phyloP scores from a whole-genome alignment of 805 yeast species.

The Kodamaea nitidulidarum region DNA sequence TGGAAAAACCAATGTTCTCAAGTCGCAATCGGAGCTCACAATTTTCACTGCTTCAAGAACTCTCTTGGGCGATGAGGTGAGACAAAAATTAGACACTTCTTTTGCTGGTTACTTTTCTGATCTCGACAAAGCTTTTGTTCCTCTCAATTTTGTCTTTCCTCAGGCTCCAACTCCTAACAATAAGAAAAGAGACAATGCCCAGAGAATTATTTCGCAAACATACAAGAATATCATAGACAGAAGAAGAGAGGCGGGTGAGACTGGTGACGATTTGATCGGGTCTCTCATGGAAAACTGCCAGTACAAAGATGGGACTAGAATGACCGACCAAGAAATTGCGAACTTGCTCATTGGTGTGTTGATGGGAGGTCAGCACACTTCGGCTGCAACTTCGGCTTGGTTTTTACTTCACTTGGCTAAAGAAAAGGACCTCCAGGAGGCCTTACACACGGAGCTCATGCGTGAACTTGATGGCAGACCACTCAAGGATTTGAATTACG shows the following conservation, averaged over 20 bases:
- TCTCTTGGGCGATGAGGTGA: slow-evolving; percentile 84
- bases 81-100: slow-evolving; percentile 71
- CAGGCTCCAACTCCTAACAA: slow-evolving; percentile 84
- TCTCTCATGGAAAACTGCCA: slow-evolving; percentile 74
- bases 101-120: slow-evolving; percentile 86
- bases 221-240: slow-evolving; percentile 72
- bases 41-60: slow-evolving; percentile 93
- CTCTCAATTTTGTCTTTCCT: slow-evolving; percentile 92
- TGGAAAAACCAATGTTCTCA: slow-evolving; percentile 66
- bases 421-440: slow-evolving; percentile 78
- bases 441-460: slow-evolving; percentile 69
- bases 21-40: slow-evolving; percentile 88
- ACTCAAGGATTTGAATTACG: slow-evolving; percentile 64
- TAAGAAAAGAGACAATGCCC: slow-evolving; percentile 82
- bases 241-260: slow-evolving; percentile 58
- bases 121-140: slow-evolving; percentile 93
- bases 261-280: slow-evolving; percentile 66
- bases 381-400: slow-evolving; percentile 96
- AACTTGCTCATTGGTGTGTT: slow-evolving; percentile 88
- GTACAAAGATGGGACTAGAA: slow-evolving; percentile 86
- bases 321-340: slow-evolving; percentile 95
- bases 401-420: slow-evolving; percentile 84
- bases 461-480: slow-evolving; percentile 48
- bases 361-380: slow-evolving; percentile 99
- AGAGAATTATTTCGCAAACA: slow-evolving; percentile 68